Base-by-base conservation (phyloP, 192 early-diverging fungal species). In the Phycomyces nitens region DNA sequence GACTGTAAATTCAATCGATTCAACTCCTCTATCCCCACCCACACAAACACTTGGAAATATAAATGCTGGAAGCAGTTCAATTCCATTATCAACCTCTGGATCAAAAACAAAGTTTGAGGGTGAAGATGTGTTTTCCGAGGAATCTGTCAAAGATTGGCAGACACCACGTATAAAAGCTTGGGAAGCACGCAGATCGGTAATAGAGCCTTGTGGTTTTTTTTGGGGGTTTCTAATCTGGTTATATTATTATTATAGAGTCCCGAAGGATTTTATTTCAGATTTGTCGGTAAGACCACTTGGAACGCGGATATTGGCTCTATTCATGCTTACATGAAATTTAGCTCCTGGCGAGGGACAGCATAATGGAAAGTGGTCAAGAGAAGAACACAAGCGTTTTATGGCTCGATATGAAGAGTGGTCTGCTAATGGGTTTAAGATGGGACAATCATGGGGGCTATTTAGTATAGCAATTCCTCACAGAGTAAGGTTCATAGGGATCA, bases 361-460 rank as follows among this genome's bases (percentile, higher is more conserved):
- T 27, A 84, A 84, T 34, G 83, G 83, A 29, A 65, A 69, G 0
- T 84, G 77, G 66, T 70, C 70, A 18, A 58, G 43, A 44, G 64
- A 65, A n/a, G 81, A 81, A 11, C 68, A 71, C 39, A 51, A 65
- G 11, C 62, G 75, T 23, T 84, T 84, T 34, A 80, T 82, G 83
- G 64, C 50, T 1, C 73, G 83, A 56, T 68, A 81, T 38, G 56
- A 76, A 4, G 80, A 77, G 61, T 84, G 80, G 80, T 70, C 72
- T 27, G 56, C 26, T 4, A 61, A 69, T 41, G 76, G 76, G 0
- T 77, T 72, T 20, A 62, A 75, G 12, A 75, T 84, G 21, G 83
- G 83, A n/a, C 68, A 77, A 7, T 76, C 83, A 0, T 84, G 83
- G 83, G 83, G 83, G 6, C 42, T 82, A 23, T 82, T 84, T 58